Evolutionary conservation across 139 green algal species (phyloP).

Genomic region (Nannochloris sp.): DNA sequence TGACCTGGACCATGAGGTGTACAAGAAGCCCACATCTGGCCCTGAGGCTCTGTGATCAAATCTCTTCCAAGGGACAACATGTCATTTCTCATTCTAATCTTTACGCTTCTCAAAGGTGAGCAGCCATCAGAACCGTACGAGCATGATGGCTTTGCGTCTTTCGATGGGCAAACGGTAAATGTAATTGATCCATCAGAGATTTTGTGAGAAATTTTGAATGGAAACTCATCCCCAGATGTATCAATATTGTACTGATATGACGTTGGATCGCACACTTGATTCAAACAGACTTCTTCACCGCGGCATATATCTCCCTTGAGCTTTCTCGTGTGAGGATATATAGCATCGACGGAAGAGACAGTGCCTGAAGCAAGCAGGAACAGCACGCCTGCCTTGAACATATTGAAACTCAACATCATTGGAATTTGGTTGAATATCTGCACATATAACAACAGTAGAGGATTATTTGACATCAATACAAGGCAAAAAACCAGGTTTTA

Average conservation of each 20-base stretch:
- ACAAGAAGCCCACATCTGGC: constrained; percentile 4
- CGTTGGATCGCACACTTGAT: constrained; percentile 4
- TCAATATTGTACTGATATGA: constrained; percentile 6
- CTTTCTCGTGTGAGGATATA: background rate
- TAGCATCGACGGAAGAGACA: too few relatives aligned
- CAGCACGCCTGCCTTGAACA: too few relatives aligned
- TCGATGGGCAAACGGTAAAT: constrained; percentile 4
- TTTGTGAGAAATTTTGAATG: background rate
- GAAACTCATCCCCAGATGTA: constrained; percentile 4
- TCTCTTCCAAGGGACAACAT: background rate
- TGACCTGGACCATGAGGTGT: constrained; percentile 10
- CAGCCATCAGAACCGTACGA: background rate
- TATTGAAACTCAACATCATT: too few relatives aligned
- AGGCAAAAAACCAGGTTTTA: too few relatives aligned
- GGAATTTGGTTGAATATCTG: too few relatives aligned
- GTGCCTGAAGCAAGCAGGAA: too few relatives aligned
- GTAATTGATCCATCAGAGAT: background rate
- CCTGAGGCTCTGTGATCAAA: background rate
- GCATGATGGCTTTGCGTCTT: background rate
- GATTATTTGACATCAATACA: too few relatives aligned
- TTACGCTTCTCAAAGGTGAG: background rate
- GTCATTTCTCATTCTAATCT: constrained; percentile 9
- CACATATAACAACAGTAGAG: too few relatives aligned
- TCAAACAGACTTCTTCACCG: constrained; percentile 5
- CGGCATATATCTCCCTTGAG: constrained; percentile 3